Evolutionary conservation across 495 filamentous ascomycete species (phyloP), one percentile per base, ranked within the genome.

Genomic region (Xanthoparmelia taractica): DNA sequence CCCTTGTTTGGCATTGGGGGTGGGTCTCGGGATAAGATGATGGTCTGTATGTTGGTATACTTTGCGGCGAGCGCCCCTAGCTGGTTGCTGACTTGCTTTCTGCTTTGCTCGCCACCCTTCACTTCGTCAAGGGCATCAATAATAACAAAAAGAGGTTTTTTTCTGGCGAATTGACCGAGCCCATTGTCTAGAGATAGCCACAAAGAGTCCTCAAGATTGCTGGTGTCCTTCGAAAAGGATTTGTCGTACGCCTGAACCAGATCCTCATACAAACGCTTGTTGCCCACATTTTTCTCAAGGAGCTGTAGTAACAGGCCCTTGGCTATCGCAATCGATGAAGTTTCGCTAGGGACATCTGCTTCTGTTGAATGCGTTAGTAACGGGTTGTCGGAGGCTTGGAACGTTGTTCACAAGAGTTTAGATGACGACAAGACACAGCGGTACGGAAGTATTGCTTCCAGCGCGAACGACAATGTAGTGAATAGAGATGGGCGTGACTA

Each of bases 61-160:
- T 79, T 74, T 15, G 73, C 68, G 12, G 82, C 68, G 31, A 77
- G 68, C 7, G 71, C 64, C 23, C 75, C 73, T 8, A 87, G 71
- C 18, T 72, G 71, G 25, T 79, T 72, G 34, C 80, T 73, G 40
- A 82, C 72, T 1, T 74, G 70, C 18, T 74, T 70, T 33, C 50
- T 54, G 1, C 77, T 76, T 17, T 71, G 70, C 11, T 67, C 66
- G 17, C 76, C 68, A 2, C 76, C 75, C 38, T 72, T 75, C 10
- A 85, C 71, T 58, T 85, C 80, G 54, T 85, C 81, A 23, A 87
- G 69, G 0, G 83, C 84, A 63, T 87, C 84, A 18, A 87, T 64
- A 50, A 87, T 75, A 63, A 87, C 76, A 66, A 82, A 76, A 47
- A 84, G 75, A 64, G 78, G 71, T 58, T 80, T 72, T 37, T 75